phyloP scores from a whole-genome alignment of 164 flowering plant genomes.

The Dillenia turbinata region DNA sequence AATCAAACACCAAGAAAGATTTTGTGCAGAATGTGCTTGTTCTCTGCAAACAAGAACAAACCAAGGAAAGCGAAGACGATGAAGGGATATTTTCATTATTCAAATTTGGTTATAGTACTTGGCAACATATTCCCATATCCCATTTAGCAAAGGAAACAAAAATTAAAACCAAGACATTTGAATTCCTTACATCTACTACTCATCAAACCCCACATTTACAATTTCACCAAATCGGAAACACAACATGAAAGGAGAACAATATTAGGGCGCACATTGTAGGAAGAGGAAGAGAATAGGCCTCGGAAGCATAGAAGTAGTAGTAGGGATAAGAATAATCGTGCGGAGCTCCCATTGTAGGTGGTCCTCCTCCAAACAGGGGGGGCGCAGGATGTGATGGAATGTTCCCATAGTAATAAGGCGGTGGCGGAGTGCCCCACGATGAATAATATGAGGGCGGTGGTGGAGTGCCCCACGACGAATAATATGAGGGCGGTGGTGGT shows the following conservation, averaged over 20 bases:
- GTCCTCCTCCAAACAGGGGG: not conserved
- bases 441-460: conserved; percentile 1
- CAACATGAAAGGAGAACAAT: conserved; percentile 5
- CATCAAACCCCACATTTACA: not conserved
- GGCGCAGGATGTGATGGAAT: conserved; percentile 8
- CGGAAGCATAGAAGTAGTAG: conserved; percentile 26
- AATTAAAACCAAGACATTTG: too few species aligned
- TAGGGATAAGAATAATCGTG: conserved; percentile 26
- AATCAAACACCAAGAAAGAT: too few species aligned
- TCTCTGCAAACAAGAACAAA: too few species aligned
- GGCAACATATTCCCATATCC: too few species aligned
- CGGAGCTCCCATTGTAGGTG: not conserved
- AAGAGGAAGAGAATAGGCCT: conserved; percentile 13
- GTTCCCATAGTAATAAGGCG: conserved; percentile 6
- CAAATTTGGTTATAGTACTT: too few species aligned
- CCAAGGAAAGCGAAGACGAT: too few species aligned
- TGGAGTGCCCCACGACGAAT: conserved; percentile 3
- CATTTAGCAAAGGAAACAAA: too few species aligned
- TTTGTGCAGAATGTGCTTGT: too few species aligned
- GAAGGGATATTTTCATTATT: too few species aligned
- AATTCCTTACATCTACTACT: too few species aligned
- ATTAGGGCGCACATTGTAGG: conserved; percentile 1
- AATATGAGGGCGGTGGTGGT: conserved; percentile 6
- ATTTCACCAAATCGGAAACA: conserved; percentile 1
- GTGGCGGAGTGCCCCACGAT: conserved; percentile 15